A percentile compares a stretch with the other conserved stretches of the same genome.
Conservation (phyloP, 2,329 filamentous ascomycete species). For the Balansia obtecta region DNA sequence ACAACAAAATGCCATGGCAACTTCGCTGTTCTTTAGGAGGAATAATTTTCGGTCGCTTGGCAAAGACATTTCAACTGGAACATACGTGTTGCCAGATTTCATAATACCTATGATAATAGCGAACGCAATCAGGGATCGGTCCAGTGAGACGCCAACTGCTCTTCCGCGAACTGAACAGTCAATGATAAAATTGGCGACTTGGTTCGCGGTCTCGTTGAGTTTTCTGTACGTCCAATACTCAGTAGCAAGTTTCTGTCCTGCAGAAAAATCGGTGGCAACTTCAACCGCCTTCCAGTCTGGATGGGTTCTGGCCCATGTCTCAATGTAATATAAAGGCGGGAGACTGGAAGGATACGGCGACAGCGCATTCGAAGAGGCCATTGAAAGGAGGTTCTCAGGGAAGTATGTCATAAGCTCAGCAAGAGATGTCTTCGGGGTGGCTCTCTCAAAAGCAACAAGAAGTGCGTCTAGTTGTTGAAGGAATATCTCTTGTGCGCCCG, state of each 20-base stretch:
- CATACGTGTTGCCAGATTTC: neutral
- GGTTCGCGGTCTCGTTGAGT: neutral
- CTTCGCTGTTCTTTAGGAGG: neutral
- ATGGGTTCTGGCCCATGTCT: constrained; percentile 11
- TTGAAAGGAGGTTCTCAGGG: neutral
- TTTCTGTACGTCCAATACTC: neutral
- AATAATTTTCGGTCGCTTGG: neutral
- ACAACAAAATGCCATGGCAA: neutral
- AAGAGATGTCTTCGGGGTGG: neutral
- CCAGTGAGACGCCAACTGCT: neutral
- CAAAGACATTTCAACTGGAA: neutral
- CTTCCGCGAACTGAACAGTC: neutral
- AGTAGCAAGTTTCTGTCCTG: constrained; percentile 16
- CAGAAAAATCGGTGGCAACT: constrained; percentile 17
- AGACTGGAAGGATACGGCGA: neutral
- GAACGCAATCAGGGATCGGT: neutral
- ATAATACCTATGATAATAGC: neutral
- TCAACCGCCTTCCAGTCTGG: constrained; percentile 45
- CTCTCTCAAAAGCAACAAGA: neutral
- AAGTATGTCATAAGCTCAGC: neutral
- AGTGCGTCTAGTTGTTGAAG: neutral
- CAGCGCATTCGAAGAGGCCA: neutral
- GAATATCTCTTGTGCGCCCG: neutral
- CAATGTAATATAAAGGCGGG: neutral
- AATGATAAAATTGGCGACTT: neutral